Conservation (phyloP, 2,329 filamentous ascomycete genomes). For the Sporothrix globosa region DNA sequence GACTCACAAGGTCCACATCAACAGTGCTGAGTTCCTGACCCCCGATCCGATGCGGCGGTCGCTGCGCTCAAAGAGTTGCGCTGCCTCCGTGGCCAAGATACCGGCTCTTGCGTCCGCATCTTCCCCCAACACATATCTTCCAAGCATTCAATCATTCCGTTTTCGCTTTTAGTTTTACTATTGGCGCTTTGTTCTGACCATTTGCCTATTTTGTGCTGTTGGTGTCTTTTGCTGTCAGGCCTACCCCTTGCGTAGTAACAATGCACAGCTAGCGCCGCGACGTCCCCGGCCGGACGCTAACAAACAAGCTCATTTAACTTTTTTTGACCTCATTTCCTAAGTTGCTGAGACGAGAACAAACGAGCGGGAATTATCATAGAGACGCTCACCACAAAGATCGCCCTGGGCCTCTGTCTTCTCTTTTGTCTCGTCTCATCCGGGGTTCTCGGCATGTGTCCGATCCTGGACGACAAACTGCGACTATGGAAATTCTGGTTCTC, state of each 20-base stretch:
- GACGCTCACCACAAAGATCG: too few species aligned
- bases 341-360: not conserved
- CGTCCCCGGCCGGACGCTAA: conserved; percentile 13
- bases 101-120: too few species aligned
- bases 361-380: not conserved
- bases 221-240: not conserved
- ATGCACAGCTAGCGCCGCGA: not conserved
- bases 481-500: not conserved
- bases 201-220: not conserved
- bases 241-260: not conserved
- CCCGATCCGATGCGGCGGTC: too few species aligned
- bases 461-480: not conserved
- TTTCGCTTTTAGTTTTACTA: not conserved
- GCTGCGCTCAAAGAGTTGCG: too few species aligned
- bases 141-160: not conserved
- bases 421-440: conserved; percentile 8
- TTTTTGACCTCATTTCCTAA: conserved; percentile 5
- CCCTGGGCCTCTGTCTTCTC: not conserved
- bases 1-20: too few species aligned
- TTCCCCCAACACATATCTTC: not conserved
- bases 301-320: conserved; percentile 23
- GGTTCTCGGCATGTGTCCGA: not conserved
- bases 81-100: too few species aligned
- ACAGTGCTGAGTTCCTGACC: too few species aligned
- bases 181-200: not conserved